Conservation (phyloP, 441 rosid genomes). For the Adansonia madagascariensis region DNA sequence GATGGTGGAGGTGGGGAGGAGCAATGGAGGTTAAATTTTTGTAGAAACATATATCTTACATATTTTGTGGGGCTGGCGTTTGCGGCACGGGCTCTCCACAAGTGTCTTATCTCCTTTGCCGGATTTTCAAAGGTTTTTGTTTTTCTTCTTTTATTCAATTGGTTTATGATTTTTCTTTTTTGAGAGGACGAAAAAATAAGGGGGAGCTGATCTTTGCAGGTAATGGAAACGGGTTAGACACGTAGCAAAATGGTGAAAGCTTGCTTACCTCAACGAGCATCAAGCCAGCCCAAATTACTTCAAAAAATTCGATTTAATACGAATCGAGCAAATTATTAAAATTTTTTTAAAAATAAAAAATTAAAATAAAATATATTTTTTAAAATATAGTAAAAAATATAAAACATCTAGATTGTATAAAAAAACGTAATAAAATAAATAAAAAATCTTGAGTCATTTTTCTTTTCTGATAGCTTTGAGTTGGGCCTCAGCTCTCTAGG, state of each 20-base stretch:
- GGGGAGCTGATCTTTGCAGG: neutral
- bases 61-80: neutral
- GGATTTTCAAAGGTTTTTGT: neutral
- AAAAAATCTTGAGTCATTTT: no score
- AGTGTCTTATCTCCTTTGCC: slow-evolving; percentile 47
- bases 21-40: neutral
- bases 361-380: no score
- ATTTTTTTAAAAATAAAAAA: no score
- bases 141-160: neutral
- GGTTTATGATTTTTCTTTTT: neutral
- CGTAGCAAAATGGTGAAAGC: slow-evolving; percentile 32
- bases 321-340: no score
- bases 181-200: slow-evolving; percentile 9
- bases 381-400: no score
- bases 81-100: slow-evolving; percentile 53
- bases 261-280: no score
- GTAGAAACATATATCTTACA: neutral
- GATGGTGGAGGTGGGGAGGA: neutral
- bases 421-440: no score
- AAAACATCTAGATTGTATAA: no score
- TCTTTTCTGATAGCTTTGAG: no score
- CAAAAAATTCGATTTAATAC: no score
- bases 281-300: no score
- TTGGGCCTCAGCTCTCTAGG: no score
- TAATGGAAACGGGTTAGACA: slow-evolving; percentile 32